phyloP scores from a whole-genome alignment of 2,329 filamentous ascomycete species.

The Sclerotinia minor region DNA sequence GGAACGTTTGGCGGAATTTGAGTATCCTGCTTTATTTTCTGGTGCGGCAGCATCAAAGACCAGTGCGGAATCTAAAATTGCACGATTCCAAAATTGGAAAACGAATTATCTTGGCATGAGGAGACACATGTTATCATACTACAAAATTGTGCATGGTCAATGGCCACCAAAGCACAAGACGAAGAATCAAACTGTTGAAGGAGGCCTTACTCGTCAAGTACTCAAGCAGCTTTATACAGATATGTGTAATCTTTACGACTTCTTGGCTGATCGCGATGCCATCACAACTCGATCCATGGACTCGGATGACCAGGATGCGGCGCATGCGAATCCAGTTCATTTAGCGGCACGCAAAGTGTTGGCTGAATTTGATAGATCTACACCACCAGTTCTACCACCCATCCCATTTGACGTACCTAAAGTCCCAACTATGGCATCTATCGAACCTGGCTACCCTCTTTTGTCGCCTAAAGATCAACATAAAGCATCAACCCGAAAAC shows the following conservation, averaged over 20 bases:
- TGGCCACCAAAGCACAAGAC: slow-evolving; percentile 90
- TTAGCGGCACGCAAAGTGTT: slow-evolving; percentile 76
- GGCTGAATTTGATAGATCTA: slow-evolving; percentile 84
- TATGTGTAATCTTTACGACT: slow-evolving; percentile 82
- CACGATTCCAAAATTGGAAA: slow-evolving; percentile 85
- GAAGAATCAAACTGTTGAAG: slow-evolving; percentile 85
- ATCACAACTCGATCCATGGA: slow-evolving; percentile 75
- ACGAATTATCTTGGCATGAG: slow-evolving; percentile 72
- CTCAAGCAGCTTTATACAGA: slow-evolving; percentile 82
- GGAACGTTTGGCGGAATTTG: slow-evolving; percentile 77
- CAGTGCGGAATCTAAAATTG: slow-evolving; percentile 69
- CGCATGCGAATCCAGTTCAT: slow-evolving; percentile 37
- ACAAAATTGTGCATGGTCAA: slow-evolving; percentile 64
- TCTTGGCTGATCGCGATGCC: slow-evolving; percentile 76
- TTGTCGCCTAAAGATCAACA: slow-evolving; percentile 71
- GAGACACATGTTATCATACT: slow-evolving; percentile 61
- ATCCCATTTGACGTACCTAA: slow-evolving; percentile 87
- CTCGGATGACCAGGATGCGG: slow-evolving; percentile 56
- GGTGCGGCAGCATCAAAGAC: slow-evolving; percentile 85
- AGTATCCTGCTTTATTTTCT: slow-evolving; percentile 86
- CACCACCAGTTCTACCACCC: slow-evolving; percentile 84
- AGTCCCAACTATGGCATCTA: slow-evolving; percentile 66
- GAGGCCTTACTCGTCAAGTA: slow-evolving; percentile 81
- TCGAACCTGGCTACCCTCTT: slow-evolving; percentile 63
- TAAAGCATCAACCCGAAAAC: slow-evolving; percentile 67